Base-by-base conservation (phyloP, 2,329 filamentous ascomycete genomes). In the Fulvia fulva region DNA sequence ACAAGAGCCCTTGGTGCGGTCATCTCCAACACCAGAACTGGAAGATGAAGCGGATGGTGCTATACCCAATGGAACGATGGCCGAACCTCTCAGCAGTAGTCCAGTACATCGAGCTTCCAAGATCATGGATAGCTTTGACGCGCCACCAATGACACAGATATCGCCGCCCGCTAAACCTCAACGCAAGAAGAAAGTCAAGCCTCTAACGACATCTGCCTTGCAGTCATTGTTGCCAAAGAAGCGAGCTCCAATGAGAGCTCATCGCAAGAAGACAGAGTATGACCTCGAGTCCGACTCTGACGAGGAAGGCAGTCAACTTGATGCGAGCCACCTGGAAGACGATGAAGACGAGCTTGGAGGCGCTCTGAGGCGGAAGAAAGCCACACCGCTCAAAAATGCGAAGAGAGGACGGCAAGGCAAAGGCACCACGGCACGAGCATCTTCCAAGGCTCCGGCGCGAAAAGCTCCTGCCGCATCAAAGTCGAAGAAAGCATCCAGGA, bases 161-260 rank as follows among this genome's bases (percentile, higher is more conserved):
- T 69, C 68, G 28, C 67, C 66, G 34, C 63, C 57, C 3, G 54
- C 45, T 46, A 66, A 58, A 22, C 61, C 55, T 44, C 68, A 65
- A 53, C 50, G 25, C 65, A 64, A 70, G 45, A 41, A 51, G 45
- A 64, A 69, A 25, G 26, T 60, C 5, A 71, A 66, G 66, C 66
- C 67, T 19, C 61, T 73, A 28, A 76, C 76, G 7, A 80, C 78
- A 25, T 76, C 77, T 3, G 73, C 74, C 25, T 67, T 80, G 21
- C 77, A 78, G 60, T 69, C 71, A 6, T 65, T 80, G 7, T 69
- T 80, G 16, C 78, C 78, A 11, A 77, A 75, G 58, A 71, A 76
- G 55, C 65, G 68, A 34, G 70, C 67, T 51, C 58, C 68, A 19
- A 51, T 64, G 4, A 61, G 57, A 45, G 55, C 63, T 9, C 56